Evolutionary conservation across 495 filamentous ascomycete species (phyloP), one percentile per base, ranked within the genome.

Genomic region (Xylaria cubensis): DNA sequence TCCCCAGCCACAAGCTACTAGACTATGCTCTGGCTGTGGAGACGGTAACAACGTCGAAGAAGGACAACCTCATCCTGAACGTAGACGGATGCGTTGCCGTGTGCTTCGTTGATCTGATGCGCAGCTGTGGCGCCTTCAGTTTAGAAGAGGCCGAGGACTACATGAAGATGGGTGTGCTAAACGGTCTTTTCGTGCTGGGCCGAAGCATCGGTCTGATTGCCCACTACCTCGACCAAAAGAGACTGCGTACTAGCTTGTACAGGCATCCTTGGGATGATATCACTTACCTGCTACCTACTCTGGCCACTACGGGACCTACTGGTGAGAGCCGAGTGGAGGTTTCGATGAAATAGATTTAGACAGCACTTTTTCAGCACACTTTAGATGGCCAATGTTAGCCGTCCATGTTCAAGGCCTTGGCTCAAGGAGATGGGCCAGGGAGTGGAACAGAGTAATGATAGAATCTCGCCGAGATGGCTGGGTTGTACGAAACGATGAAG

Each of bases 41-140:
- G 89, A 92, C 93, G 2, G 96, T 99, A 74, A 99, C 96, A 41
- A 99, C 96, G 10, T 97, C 94, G 74, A 99, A 99, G 92, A 99
- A 99, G 90, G 96, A 99, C 86, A 99, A 98, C 89, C 90, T 99
- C 70, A 99, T 99, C 77, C 92, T 99, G 74, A 99, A 99, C 88
- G 96, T 99, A 67, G 96, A 99, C 82, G 96, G 96, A 74, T 97
- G 94, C 82, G 90, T 99, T 75, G 96, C 96, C 75, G 96, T 99
- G 79, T 98, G 95, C 90, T 99, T 99, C 83, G 94, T 99, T 69
- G 96, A 99, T 76, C 85, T 99, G 73, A 89, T 99, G 84, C 93
- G 97, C 84, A 95, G 97, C 90, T 98, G 94, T 81, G 96, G 96
- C 84, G 96, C 96, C 68, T 99, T 99, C 90, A 90, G 86, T 79